Evolutionary conservation across 768 basidiomycete genomes (phyloP).

Genomic region (Podaxis pistillaris): DNA sequence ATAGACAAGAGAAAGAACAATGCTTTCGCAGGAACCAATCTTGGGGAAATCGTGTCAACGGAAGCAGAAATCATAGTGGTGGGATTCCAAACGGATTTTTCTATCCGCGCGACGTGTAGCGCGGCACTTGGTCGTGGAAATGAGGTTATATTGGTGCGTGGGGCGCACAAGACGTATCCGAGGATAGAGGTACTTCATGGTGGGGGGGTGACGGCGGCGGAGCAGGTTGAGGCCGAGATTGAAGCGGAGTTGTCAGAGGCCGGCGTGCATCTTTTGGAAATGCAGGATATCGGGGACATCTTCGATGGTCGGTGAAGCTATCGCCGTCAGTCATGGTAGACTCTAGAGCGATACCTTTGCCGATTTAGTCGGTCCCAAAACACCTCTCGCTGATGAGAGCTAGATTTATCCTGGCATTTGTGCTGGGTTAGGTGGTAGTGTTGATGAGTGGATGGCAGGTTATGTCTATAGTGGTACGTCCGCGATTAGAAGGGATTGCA

Average conservation of each 20-base stretch:
- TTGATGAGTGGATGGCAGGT: neutral
- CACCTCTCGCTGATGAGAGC: neutral
- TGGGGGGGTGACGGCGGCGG: constrained; percentile 51
- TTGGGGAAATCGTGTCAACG: constrained; percentile 46
- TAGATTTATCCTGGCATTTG: neutral
- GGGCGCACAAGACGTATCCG: constrained; percentile 69
- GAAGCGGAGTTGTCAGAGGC: constrained; percentile 70
- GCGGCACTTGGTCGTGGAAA: constrained; percentile 64
- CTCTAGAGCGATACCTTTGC: neutral
- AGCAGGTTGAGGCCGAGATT: constrained; percentile 53
- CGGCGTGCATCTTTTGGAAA: constrained; percentile 62
- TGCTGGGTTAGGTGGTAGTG: neutral
- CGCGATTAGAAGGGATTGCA: neutral
- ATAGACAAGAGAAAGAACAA: constrained; percentile 72
- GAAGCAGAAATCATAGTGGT: constrained; percentile 65
- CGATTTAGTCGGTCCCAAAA: constrained; percentile 30
- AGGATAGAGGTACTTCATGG: constrained; percentile 60
- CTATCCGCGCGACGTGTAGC: constrained; percentile 56
- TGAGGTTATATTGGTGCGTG: constrained; percentile 59
- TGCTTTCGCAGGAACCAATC: constrained; percentile 59
- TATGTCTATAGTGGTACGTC: constrained; percentile 1
- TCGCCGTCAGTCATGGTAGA: neutral
- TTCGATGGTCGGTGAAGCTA: constrained; percentile 49
- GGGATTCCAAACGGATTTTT: constrained; percentile 69
- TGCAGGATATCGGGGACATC: constrained; percentile 60